phyloP scores from a whole-genome alignment of 805 yeast species.

The Metschnikowia chrysomelidarum region DNA sequence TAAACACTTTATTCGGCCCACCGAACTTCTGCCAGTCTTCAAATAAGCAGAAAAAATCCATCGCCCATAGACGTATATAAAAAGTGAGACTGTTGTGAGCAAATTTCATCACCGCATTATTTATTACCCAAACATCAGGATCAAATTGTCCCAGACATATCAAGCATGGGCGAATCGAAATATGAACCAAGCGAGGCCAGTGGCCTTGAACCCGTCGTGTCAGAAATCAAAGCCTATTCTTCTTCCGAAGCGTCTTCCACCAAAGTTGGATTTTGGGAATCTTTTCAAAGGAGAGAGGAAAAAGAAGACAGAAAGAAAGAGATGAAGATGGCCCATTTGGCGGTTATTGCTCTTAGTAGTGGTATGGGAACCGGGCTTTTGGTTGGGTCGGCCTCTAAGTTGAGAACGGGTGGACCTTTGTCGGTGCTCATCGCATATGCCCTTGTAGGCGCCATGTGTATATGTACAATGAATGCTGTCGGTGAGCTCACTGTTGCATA shows the following conservation, averaged over 20 bases:
- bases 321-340: slow-evolving; percentile 28
- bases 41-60: too few species aligned
- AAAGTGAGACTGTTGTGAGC: too few species aligned
- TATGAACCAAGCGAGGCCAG: slow-evolving; percentile 9
- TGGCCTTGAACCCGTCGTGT: slow-evolving; percentile 18
- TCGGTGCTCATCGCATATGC: slow-evolving; percentile 25
- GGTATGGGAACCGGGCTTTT: slow-evolving; percentile 44
- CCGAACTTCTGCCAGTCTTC: too few species aligned
- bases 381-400: slow-evolving; percentile 38
- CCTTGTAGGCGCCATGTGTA: slow-evolving; percentile 27
- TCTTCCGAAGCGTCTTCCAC: slow-evolving; percentile 4
- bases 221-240: slow-evolving; percentile 15
- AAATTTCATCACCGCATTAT: neutral
- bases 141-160: neutral
- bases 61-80: too few species aligned
- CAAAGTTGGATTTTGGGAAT: slow-evolving; percentile 16
- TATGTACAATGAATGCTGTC: slow-evolving; percentile 37
- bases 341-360: slow-evolving; percentile 33
- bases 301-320: slow-evolving; percentile 13
- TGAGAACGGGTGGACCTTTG: slow-evolving; percentile 26
- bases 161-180: slow-evolving; percentile 7
- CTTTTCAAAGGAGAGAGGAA: slow-evolving; percentile 16
- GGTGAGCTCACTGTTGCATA: slow-evolving; percentile 59
- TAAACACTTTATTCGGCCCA: too few species aligned
- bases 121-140: neutral